Percentiles rank a stretch among this genome's conserved stretches.
These are phyloP conservation scores for Articulospora tetracladia DNA, from an alignment of 495 filamentous ascomycete genomes.

Conservation along the genomic window DNA sequence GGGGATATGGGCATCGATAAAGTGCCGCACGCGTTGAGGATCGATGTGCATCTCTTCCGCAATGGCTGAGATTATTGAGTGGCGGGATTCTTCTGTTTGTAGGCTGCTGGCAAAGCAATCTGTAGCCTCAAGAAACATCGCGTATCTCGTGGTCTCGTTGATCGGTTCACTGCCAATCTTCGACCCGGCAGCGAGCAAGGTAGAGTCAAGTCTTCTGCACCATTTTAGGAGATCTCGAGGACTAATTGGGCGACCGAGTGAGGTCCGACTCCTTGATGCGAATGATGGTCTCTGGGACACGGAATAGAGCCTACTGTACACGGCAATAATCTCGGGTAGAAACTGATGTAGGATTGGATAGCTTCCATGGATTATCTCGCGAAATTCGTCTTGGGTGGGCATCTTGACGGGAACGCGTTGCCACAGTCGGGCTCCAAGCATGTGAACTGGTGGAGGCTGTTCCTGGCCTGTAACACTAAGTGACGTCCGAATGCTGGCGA, in stretches of 20 bases:
- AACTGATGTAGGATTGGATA: conserved; percentile 69
- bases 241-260: conserved; percentile 56
- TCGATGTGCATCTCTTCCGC: conserved; percentile 84
- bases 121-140: conserved; percentile 84
- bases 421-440: conserved; percentile 84
- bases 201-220: conserved; percentile 67
- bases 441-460: conserved; percentile 45
- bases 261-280: conserved; percentile 49
- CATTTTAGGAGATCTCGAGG: conserved; percentile 88
- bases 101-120: conserved; percentile 84
- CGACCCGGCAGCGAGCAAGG: conserved; percentile 54
- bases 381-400: conserved; percentile 66
- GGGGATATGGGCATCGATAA: conserved; percentile 63
- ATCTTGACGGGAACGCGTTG: conserved; percentile 63
- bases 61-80: conserved; percentile 59
- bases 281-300: conserved; percentile 47
- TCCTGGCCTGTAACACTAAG: conserved; percentile 69
- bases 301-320: conserved; percentile 64
- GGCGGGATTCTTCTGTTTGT: conserved; percentile 58
- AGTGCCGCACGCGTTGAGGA: conserved; percentile 69
- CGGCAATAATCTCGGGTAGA: conserved; percentile 64
- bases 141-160: conserved; percentile 66
- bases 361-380: conserved; percentile 62
- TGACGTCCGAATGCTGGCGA: conserved; percentile 82
- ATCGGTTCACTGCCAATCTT: conserved; percentile 73